These are phyloP conservation scores for Nasturtium officinale DNA, from an alignment of 345 rosid genomes.

Conservation along the genomic window DNA sequence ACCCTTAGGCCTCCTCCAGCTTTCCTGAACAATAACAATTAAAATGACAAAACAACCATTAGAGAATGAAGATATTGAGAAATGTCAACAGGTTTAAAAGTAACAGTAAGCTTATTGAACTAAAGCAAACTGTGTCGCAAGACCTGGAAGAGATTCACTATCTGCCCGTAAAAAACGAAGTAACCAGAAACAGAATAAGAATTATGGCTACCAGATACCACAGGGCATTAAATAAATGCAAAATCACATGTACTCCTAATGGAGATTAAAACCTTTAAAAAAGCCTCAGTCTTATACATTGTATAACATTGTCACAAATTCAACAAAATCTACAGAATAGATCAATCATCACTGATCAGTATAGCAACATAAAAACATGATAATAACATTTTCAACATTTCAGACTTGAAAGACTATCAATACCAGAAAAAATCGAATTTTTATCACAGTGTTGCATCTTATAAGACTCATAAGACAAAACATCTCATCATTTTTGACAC, in stretches of 20 bases:
- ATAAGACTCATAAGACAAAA: not conserved
- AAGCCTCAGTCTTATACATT: constrained; percentile 25
- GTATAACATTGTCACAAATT: not conserved
- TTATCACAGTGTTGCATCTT: constrained; percentile 55
- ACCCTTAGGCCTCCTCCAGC: constrained; percentile 94
- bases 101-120: constrained; percentile 40
- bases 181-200: constrained; percentile 54
- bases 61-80: not conserved
- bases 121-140: constrained; percentile 54
- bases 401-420: not conserved
- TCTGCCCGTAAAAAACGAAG: constrained; percentile 75
- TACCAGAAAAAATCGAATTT: constrained; percentile 34
- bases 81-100: constrained; percentile 45
- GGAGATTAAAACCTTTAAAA: constrained; percentile 41
- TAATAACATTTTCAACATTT: not conserved
- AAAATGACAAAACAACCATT: not conserved
- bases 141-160: constrained; percentile 49
- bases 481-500: not conserved
- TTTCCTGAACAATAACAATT: constrained; percentile 48
- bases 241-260: not conserved
- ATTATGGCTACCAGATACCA: constrained; percentile 84
- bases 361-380: not conserved
- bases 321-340: not conserved
- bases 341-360: not conserved
- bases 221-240: constrained; percentile 47